Conservation (phyloP, 1,284 basidiomycete species). For the Pseudozyma sp. region DNA sequence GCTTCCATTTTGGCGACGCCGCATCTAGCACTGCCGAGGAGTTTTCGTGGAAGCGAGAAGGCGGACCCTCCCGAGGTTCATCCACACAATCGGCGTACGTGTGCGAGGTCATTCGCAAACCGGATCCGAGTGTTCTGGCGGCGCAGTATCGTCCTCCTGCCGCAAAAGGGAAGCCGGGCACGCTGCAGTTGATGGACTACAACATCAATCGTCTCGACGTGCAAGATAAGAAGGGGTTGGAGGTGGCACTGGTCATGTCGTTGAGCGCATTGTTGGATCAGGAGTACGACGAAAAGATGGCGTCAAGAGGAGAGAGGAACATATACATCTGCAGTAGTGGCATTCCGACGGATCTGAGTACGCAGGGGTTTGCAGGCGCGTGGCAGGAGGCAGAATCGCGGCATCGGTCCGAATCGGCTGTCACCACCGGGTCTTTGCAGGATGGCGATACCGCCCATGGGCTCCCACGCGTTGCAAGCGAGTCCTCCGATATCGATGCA, state of each 20-base stretch:
- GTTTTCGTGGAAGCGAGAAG: slow-evolving; percentile 67
- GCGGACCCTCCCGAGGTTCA: slow-evolving; percentile 17
- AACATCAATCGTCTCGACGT: slow-evolving; percentile 85
- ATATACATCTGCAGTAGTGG: slow-evolving; percentile 43
- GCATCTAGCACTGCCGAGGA: slow-evolving; percentile 14
- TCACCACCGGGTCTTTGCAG: neutral
- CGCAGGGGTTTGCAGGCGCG: slow-evolving; percentile 13
- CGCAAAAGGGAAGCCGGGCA: slow-evolving; percentile 75
- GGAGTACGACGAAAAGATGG: slow-evolving; percentile 72
- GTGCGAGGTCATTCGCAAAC: slow-evolving; percentile 79
- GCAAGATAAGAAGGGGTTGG: slow-evolving; percentile 76
- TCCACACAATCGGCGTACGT: slow-evolving; percentile 30
- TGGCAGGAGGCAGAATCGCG: slow-evolving; percentile 35
- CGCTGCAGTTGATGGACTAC: slow-evolving; percentile 85
- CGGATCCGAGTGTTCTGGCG: slow-evolving; percentile 83
- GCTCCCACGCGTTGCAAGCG: neutral
- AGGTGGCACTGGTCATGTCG: slow-evolving; percentile 80
- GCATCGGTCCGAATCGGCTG: slow-evolving; percentile 4
- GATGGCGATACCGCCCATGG: neutral
- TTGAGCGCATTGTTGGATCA: slow-evolving; percentile 80
- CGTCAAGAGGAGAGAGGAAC: slow-evolving; percentile 29
- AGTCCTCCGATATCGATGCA: slow-evolving; percentile 1
- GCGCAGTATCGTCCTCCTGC: slow-evolving; percentile 79
- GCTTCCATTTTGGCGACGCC: slow-evolving; percentile 77
- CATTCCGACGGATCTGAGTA: slow-evolving; percentile 36